Percentiles rank a stretch among this genome's conserved stretches.
Evolutionary conservation across 2,329 filamentous ascomycete genomes (phyloP).

Genomic region (Akanthomyces dipterigenus): DNA sequence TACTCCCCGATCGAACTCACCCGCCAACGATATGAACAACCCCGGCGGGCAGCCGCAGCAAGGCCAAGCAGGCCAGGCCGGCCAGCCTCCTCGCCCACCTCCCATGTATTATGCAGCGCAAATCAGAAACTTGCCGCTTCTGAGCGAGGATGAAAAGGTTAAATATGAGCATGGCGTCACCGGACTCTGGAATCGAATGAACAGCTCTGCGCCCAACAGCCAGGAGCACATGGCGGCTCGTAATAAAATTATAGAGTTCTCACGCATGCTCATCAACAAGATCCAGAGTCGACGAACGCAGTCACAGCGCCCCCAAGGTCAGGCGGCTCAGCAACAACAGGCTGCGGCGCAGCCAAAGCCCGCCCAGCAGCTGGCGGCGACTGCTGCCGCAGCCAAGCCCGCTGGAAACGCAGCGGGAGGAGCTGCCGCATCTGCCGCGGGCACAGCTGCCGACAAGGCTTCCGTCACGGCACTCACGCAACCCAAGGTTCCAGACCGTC

Average conservation of each 20-base stretch:
- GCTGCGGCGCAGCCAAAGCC: slow-evolving; percentile 9
- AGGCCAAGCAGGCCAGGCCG: slow-evolving; percentile 17
- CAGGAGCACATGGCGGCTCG: slow-evolving; percentile 43
- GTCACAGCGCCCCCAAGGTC: slow-evolving; percentile 20
- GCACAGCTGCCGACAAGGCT: neutral
- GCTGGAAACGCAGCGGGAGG: neutral
- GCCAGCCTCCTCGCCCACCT: slow-evolving; percentile 21
- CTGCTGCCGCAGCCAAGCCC: neutral
- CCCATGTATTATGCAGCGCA: slow-evolving; percentile 45
- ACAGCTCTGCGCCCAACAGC: slow-evolving; percentile 40
- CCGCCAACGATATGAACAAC: slow-evolving; percentile 19
- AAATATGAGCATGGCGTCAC: slow-evolving; percentile 54
- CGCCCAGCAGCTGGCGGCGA: slow-evolving; percentile 7
- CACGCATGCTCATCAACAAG: slow-evolving; percentile 48
- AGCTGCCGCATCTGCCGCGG: neutral
- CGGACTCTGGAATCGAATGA: slow-evolving; percentile 46
- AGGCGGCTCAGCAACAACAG: slow-evolving; percentile 18
- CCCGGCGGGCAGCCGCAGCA: slow-evolving; percentile 20
- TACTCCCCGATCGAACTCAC: neutral
- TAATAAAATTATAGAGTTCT: slow-evolving; percentile 55
- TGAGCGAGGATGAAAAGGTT: slow-evolving; percentile 47
- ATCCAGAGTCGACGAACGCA: slow-evolving; percentile 35
- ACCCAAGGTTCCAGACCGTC: slow-evolving; percentile 34
- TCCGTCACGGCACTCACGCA: slow-evolving; percentile 14
- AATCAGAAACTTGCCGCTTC: slow-evolving; percentile 42